Evolutionary conservation across 208 protist species (phyloP).

Genomic region (Leishmania tropica): DNA sequence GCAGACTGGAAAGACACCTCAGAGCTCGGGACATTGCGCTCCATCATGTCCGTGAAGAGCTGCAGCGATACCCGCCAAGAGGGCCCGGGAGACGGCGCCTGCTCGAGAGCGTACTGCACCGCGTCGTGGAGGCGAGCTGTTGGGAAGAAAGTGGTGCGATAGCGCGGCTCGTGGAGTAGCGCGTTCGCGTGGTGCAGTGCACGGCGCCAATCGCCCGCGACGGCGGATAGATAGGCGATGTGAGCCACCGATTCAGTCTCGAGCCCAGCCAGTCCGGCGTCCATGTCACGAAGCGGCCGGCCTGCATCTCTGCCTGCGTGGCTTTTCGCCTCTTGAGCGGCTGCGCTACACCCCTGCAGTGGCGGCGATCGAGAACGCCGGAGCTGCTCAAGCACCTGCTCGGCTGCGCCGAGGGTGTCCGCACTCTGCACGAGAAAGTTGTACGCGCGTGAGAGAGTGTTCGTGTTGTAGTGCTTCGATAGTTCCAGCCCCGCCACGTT

Average conservation of each 20-base stretch:
- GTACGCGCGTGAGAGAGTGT: conserved; percentile 49
- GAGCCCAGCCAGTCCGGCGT: conserved; percentile 16
- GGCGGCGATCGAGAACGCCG: not conserved
- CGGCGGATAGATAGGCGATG: conserved; percentile 47
- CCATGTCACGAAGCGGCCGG: not conserved
- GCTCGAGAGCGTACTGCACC: conserved; percentile 80
- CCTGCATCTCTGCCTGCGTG: not conserved
- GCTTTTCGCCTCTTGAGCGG: not conserved
- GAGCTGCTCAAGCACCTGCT: conserved; percentile 19
- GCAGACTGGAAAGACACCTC: conserved; percentile 76
- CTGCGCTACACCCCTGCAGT: too few species aligned
- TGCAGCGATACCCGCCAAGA: conserved; percentile 61
- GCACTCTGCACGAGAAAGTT: conserved; percentile 49
- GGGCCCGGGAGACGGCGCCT: conserved; percentile 45
- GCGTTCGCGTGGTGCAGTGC: conserved; percentile 51
- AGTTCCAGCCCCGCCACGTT: not conserved
- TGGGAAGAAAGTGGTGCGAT: conserved; percentile 59
- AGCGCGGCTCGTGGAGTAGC: conserved; percentile 47
- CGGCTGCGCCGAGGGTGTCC: conserved; percentile 32
- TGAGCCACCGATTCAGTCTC: conserved; percentile 73
- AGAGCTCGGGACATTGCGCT: conserved; percentile 64
- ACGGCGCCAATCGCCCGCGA: conserved; percentile 59
- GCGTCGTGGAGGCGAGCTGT: conserved; percentile 77
- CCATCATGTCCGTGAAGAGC: conserved; percentile 69
- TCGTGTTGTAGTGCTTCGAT: conserved; percentile 56